Percentiles rank a stretch among this genome's conserved stretches.
phyloP scores from a whole-genome alignment of 768 basidiomycete species.

The Coprinopsis sp. region DNA sequence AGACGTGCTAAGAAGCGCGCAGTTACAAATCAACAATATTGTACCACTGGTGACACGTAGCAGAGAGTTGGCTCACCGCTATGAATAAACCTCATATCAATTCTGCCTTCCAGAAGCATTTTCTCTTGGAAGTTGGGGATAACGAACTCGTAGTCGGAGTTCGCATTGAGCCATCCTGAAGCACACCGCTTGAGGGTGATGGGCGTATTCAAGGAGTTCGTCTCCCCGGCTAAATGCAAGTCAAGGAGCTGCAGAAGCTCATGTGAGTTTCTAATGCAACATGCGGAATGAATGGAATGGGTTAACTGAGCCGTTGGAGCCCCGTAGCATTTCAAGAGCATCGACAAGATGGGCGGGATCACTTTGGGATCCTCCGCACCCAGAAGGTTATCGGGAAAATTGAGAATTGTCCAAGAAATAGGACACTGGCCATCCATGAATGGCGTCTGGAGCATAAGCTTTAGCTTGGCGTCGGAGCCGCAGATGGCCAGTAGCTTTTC shows the following conservation, averaged over 20 bases:
- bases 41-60: too few species aligned
- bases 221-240: too few species aligned
- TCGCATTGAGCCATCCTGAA: neutral
- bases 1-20: too few species aligned
- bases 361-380: neutral
- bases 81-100: neutral
- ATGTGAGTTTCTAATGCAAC: too few species aligned
- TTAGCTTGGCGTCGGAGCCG: neutral
- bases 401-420: neutral
- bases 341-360: neutral
- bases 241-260: too few species aligned
- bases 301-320: too few species aligned
- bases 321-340: too few species aligned
- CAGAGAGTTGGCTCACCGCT: too few species aligned
- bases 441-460: neutral
- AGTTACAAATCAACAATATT: too few species aligned
- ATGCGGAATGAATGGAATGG: too few species aligned
- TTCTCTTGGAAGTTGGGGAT: neutral
- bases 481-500: neutral
- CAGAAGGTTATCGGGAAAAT: neutral
- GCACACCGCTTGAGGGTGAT: neutral
- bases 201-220: neutral
- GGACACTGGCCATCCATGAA: neutral
- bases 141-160: neutral
- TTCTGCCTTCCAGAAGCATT: neutral